Conservation (phyloP, 1,284 basidiomycete species). For the Amylostereum areolatum region DNA sequence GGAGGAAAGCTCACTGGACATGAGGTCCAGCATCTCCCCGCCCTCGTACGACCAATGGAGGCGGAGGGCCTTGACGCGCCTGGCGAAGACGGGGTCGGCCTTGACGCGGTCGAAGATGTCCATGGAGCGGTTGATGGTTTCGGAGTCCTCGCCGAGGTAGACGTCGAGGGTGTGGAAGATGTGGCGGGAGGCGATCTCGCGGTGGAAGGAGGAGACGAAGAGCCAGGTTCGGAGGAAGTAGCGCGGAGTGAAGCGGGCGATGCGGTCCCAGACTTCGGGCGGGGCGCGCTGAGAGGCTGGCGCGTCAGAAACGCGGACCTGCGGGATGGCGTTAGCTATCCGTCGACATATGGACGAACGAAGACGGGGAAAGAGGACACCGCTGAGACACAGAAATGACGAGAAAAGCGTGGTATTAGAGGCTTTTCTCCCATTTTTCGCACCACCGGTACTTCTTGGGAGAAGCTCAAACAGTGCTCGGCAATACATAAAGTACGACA, state of each 20-base stretch:
- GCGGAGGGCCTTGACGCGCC: slow-evolving; percentile 46
- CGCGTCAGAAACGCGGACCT: slow-evolving; percentile 47
- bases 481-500: no score
- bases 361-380: background rate
- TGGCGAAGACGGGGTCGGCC: slow-evolving; percentile 51
- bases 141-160: slow-evolving; percentile 58
- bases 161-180: slow-evolving; percentile 62
- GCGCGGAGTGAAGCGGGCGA: slow-evolving; percentile 53
- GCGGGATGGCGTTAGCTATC: slow-evolving; percentile 5
- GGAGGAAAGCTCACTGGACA: slow-evolving; percentile 38
- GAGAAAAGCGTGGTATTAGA: no score
- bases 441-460: no score
- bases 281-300: slow-evolving; percentile 56
- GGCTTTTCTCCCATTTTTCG: no score
- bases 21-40: slow-evolving; percentile 58
- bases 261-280: slow-evolving; percentile 60
- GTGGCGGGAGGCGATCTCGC: slow-evolving; percentile 52
- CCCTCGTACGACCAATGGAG: slow-evolving; percentile 65
- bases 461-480: no score
- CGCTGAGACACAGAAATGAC: no score
- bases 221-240: slow-evolving; percentile 63
- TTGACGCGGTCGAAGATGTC: slow-evolving; percentile 63
- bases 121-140: slow-evolving; percentile 50
- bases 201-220: slow-evolving; percentile 54
- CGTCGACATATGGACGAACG: background rate